Percentiles rank a stretch among this genome's conserved stretches.
Evolutionary conservation across 306 rosid species (phyloP).

Genomic region (Casuarina glauca): DNA sequence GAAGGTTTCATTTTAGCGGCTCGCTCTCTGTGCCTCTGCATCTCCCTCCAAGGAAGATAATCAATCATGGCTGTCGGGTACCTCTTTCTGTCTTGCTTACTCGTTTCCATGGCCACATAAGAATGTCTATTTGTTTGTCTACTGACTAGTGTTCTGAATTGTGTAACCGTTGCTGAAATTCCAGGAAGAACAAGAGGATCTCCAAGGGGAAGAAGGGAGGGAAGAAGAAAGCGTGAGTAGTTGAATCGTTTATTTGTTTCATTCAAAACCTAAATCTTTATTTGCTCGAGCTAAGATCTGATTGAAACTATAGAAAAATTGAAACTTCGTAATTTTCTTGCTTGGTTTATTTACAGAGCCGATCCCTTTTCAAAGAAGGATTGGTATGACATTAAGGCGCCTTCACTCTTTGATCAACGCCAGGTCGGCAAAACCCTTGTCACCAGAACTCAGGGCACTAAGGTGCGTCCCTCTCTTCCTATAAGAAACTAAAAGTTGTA

Average conservation of each 20-base stretch:
- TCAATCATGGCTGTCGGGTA: constrained; percentile 44
- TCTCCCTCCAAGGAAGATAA: constrained; percentile 5
- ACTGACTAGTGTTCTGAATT: background rate
- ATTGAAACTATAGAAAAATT: background rate
- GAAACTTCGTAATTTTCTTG: background rate
- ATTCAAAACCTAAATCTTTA: too few relatives aligned
- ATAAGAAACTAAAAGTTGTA: background rate
- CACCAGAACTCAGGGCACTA: constrained; percentile 48
- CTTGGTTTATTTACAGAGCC: constrained; percentile 24
- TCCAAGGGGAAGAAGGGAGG: constrained; percentile 53
- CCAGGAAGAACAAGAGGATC: constrained; percentile 47
- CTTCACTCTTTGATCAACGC: constrained; percentile 28
- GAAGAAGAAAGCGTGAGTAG: constrained; percentile 47
- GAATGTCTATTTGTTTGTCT: background rate
- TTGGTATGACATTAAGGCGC: constrained; percentile 43
- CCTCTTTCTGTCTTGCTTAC: background rate
- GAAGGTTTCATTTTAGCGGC: background rate
- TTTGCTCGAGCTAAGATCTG: background rate
- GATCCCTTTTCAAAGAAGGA: constrained; percentile 48
- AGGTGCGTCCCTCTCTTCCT: constrained; percentile 22
- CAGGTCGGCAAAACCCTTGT: constrained; percentile 45
- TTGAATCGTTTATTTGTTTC: background rate
- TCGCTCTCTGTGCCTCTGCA: background rate
- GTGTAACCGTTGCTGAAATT: constrained; percentile 6
- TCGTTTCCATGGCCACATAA: background rate